phyloP scores from a whole-genome alignment of 257 asterid genomes.

The Solanum verrucosum region DNA sequence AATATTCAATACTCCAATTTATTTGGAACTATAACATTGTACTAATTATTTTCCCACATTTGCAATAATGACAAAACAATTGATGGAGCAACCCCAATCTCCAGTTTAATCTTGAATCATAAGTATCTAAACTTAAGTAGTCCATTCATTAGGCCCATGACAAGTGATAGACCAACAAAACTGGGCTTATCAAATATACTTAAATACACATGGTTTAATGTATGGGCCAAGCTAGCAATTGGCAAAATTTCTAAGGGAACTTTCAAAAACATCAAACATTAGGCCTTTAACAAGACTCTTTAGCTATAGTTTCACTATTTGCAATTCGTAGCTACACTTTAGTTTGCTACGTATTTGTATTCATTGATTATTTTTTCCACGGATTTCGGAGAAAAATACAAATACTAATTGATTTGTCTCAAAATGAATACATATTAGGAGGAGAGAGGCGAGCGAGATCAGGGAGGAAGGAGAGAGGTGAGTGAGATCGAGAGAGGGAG shows the following conservation, averaged over 20 bases:
- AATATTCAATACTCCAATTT: no score
- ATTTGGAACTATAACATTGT: no score
- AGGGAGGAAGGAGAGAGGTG: no score
- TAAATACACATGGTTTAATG: not conserved
- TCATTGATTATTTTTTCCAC: no score
- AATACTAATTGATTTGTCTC: not conserved
- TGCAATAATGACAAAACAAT: not conserved
- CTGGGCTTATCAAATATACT: not conserved
- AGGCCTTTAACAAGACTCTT: no score
- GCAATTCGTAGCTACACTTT: no score
- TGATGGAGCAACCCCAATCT: not conserved
- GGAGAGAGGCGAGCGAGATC: not conserved
- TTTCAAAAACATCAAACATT: no score
- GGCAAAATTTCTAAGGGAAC: no score
- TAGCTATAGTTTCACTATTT: not conserved
- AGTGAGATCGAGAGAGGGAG: not conserved
- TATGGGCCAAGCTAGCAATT: not conserved
- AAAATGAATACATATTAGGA: not conserved
- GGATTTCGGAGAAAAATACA: no score
- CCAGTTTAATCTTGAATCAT: not conserved
- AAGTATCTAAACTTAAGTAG: not conserved
- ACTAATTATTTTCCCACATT: not conserved
- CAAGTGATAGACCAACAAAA: not conserved
- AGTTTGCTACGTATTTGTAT: no score
- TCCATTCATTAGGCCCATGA: not conserved